Evolutionary conservation across 225 moss, liverwort and hornwort species (phyloP).

Genomic region (Straminergon stramineum): DNA sequence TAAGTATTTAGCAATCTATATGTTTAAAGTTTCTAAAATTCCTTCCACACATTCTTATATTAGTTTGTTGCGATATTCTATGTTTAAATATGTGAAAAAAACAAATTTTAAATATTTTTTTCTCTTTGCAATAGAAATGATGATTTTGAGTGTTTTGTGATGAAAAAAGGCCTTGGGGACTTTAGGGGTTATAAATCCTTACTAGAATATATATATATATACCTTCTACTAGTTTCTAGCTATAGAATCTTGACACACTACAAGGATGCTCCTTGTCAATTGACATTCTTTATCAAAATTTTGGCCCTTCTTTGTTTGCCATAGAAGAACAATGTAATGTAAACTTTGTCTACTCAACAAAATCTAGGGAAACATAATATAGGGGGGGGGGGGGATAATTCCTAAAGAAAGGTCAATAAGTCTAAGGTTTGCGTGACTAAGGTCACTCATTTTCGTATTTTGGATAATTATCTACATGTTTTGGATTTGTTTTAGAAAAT

Average conservation of each 20-base stretch:
- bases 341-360: no score
- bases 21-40: not conserved
- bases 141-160: not conserved
- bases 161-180: not conserved
- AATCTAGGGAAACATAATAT: no score
- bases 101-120: not conserved
- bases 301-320: not conserved
- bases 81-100: not conserved
- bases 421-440: no score
- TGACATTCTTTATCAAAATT: accelerated
- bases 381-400: no score
- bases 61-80: not conserved
- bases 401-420: no score
- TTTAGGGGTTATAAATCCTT: not conserved
- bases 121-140: not conserved
- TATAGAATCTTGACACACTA: not conserved
- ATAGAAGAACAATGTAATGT: no score
- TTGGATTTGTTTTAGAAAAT: no score
- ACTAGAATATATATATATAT: not conserved
- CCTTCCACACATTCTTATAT: no score
- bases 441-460: no score
- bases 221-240: not conserved
- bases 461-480: no score
- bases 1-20: not conserved
- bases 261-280: not conserved